A percentile compares a stretch with the other conserved stretches of the same genome.
phyloP scores from a whole-genome alignment of 2,329 filamentous ascomycete species.

The Paecilomyces formosus region DNA sequence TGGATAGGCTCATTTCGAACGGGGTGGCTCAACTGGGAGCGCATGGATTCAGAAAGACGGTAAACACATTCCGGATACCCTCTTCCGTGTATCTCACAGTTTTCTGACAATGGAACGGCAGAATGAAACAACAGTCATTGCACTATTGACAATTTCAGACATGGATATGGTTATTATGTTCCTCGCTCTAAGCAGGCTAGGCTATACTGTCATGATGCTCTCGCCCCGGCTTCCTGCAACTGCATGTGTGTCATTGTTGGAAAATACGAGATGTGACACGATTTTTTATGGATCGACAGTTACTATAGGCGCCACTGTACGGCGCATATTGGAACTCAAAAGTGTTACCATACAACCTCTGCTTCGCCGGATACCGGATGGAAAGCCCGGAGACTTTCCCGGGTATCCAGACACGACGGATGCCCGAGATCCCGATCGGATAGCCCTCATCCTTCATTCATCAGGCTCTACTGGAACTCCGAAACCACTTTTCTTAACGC shows the following conservation, averaged over 20 bases:
- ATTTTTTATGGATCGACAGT: slow-evolving; percentile 31
- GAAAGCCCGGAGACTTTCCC: too few species aligned
- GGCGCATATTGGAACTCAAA: slow-evolving; percentile 17
- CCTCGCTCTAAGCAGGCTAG: slow-evolving; percentile 39
- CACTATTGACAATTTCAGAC: slow-evolving; percentile 35
- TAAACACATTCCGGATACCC: slow-evolving; percentile 3
- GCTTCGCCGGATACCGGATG: background rate
- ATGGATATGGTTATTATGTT: slow-evolving; percentile 36
- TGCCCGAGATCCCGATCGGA: slow-evolving; percentile 9
- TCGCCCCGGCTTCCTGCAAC: slow-evolving; percentile 36
- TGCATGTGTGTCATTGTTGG: slow-evolving; percentile 34
- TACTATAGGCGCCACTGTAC: slow-evolving; percentile 25
- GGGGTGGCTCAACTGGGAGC: slow-evolving; percentile 23
- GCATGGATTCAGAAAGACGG: slow-evolving; percentile 19
- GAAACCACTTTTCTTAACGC: slow-evolving; percentile 39
- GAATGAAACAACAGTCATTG: slow-evolving; percentile 19
- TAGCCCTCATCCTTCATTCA: slow-evolving; percentile 39
- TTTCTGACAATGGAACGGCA: slow-evolving; percentile 1
- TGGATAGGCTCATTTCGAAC: slow-evolving; percentile 36
- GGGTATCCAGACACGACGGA: background rate
- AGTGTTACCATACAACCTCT: slow-evolving; percentile 14
- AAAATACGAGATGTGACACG: slow-evolving; percentile 24
- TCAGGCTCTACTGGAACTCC: slow-evolving; percentile 43
- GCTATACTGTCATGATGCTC: slow-evolving; percentile 37
- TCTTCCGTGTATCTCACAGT: too few species aligned